Percentiles rank a stretch among this genome's conserved stretches.
Conservation (phyloP, 169 alveolate genomes). For the Theileria orientalis region DNA sequence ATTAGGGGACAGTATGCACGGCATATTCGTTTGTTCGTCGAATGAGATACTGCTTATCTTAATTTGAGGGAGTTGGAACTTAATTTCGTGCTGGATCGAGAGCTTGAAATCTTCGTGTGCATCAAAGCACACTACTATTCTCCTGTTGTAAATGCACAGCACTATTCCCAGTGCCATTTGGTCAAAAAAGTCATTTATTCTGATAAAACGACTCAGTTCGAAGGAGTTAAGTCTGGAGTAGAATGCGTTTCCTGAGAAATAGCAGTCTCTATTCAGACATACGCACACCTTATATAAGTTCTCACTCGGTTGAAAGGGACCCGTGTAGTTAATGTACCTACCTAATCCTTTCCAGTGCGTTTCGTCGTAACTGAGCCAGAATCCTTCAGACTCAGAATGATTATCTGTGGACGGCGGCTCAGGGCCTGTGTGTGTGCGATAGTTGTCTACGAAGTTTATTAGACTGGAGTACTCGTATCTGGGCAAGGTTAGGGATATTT, state of each 20-base stretch:
- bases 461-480: not conserved
- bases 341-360: conserved; percentile 6
- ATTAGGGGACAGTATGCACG: conserved; percentile 21
- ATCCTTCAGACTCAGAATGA: conserved; percentile 33
- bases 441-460: not conserved
- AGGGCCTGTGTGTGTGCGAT: not conserved
- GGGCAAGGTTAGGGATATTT: not conserved
- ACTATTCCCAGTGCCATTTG: not conserved
- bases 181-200: not conserved
- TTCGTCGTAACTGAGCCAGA: conserved; percentile 31
- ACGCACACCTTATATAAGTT: conserved; percentile 37
- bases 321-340: conserved; percentile 6
- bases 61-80: not conserved
- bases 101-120: not conserved
- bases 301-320: conserved; percentile 11
- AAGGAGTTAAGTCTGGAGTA: conserved; percentile 13
- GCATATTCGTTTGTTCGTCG: not conserved
- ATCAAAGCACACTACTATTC: conserved; percentile 25
- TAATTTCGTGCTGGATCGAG: not conserved
- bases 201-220: conserved; percentile 26
- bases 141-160: conserved; percentile 38
- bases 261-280: conserved; percentile 30
- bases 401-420: not conserved
- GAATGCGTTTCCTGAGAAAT: conserved; percentile 23
- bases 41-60: conserved; percentile 2